Percentiles rank a stretch among this genome's conserved stretches.
Evolutionary conservation across 2,329 filamentous ascomycete species (phyloP).

Genomic region (Zymoseptoria pseudotritici): DNA sequence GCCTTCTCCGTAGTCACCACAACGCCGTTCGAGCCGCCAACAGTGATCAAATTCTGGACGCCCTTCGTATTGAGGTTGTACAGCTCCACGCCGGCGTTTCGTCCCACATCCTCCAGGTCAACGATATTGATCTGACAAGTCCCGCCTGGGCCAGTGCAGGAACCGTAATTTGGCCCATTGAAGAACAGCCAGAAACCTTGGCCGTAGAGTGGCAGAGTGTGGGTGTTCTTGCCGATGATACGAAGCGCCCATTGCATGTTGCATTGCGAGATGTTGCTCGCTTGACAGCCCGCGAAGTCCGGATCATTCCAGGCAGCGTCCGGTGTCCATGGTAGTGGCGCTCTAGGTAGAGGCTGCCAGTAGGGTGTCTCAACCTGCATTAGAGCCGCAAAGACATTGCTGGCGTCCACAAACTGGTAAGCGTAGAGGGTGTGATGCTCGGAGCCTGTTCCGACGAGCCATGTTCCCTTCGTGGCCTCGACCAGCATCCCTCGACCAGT

Average conservation of each 20-base stretch:
- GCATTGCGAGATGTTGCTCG: conserved; percentile 23
- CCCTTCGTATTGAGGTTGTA: conserved; percentile 20
- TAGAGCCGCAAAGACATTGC: conserved; percentile 43
- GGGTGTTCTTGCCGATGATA: conserved; percentile 23
- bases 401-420: conserved; percentile 42
- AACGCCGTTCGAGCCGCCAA: conserved; percentile 10
- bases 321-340: conserved; percentile 37
- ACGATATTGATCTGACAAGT: conserved; percentile 33
- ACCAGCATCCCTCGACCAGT: conserved; percentile 34
- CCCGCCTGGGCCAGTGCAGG: conserved; percentile 24
- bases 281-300: conserved; percentile 21
- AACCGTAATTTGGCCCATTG: conserved; percentile 23
- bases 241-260: conserved; percentile 28
- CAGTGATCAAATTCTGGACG: conserved; percentile 18
- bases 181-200: conserved; percentile 36
- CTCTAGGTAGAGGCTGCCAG: conserved; percentile 20
- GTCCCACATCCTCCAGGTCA: conserved; percentile 9
- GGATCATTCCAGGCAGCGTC: conserved; percentile 28
- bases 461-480: conserved; percentile 42
- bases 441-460: conserved; percentile 45
- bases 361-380: conserved; percentile 50
- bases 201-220: conserved; percentile 33
- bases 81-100: conserved; percentile 10
- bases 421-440: conserved; percentile 49
- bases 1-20: conserved; percentile 11